Percentiles rank a stretch among this genome's conserved stretches.
phyloP scores from a whole-genome alignment of 2,329 filamentous ascomycete species.

The Ophiocordyceps camponoti-rufipedis region DNA sequence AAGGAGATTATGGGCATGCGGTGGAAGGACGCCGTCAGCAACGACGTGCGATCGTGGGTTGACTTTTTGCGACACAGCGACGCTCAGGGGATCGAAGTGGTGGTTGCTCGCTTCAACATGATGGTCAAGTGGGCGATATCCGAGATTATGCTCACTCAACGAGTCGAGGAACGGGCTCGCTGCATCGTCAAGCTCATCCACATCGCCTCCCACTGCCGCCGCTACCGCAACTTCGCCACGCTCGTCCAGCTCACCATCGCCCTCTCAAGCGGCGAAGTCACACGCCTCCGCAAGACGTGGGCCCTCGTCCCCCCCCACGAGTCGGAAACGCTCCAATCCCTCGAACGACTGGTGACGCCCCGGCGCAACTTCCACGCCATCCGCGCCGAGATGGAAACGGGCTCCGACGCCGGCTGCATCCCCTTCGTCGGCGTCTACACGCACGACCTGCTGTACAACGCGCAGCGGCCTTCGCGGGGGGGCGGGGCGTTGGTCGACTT shows the following conservation, averaged over 20 bases:
- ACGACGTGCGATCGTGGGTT: constrained; percentile 59
- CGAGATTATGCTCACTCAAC: constrained; percentile 56
- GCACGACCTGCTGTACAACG: constrained; percentile 67
- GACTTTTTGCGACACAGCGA: constrained; percentile 58
- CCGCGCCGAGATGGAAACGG: constrained; percentile 59
- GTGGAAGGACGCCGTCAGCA: constrained; percentile 54
- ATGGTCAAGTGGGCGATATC: constrained; percentile 79
- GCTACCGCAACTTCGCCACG: constrained; percentile 66
- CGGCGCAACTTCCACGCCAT: constrained; percentile 62
- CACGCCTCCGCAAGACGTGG: constrained; percentile 54
- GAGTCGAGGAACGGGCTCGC: constrained; percentile 52
- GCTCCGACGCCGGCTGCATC: constrained; percentile 54
- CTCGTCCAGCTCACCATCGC: constrained; percentile 68
- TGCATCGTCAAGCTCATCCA: constrained; percentile 71
- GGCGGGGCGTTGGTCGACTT: constrained; percentile 63
- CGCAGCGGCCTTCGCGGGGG: constrained; percentile 59
- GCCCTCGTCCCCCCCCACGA: constrained; percentile 47
- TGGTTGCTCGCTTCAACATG: constrained; percentile 73
- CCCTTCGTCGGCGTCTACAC: constrained; percentile 75
- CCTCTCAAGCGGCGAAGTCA: constrained; percentile 53
- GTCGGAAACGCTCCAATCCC: constrained; percentile 43
- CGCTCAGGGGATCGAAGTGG: constrained; percentile 61
- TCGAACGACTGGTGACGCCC: constrained; percentile 59
- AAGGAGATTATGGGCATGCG: constrained; percentile 70
- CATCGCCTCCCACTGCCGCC: constrained; percentile 58